A percentile compares a stretch with the other conserved stretches of the same genome.
Conservation (phyloP, 1,284 basidiomycete species). For the Papiliotrema terrestris region DNA sequence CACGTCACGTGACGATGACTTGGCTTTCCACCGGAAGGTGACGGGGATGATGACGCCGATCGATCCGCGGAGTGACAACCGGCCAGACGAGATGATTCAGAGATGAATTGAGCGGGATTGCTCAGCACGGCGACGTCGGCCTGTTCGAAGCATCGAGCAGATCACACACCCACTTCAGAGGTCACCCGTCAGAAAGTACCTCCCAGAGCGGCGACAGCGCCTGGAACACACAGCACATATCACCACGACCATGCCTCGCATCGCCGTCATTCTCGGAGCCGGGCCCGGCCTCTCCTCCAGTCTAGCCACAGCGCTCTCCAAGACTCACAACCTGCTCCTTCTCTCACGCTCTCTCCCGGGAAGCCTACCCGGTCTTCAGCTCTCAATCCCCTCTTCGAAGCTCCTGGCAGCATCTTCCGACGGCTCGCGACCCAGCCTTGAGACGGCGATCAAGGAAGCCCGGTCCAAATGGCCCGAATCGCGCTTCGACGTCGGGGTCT, state of each 20-base stretch:
- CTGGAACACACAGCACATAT: too few relatives aligned
- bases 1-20: too few relatives aligned
- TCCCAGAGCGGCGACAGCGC: too few relatives aligned
- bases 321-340: constrained; percentile 42
- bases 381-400: constrained; percentile 19
- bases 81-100: too few relatives aligned
- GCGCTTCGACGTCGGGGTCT: constrained; percentile 39
- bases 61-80: too few relatives aligned
- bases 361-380: constrained; percentile 24
- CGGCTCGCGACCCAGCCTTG: constrained; percentile 23
- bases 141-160: too few relatives aligned
- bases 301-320: constrained; percentile 34
- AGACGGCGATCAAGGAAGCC: constrained; percentile 28
- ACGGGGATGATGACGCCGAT: too few relatives aligned
- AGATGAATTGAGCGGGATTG: too few relatives aligned
- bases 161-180: too few relatives aligned
- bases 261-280: constrained; percentile 42
- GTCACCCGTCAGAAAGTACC: too few relatives aligned
- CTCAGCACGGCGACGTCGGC: too few relatives aligned
- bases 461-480: constrained; percentile 33
- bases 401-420: constrained; percentile 31
- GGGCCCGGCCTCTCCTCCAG: constrained; percentile 39
- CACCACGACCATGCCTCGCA: constrained; percentile 8
- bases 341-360: constrained; percentile 43
- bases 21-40: too few relatives aligned